phyloP scores from a whole-genome alignment of 2,329 filamentous ascomycete genomes.

The Epichloe brachyelytri region DNA sequence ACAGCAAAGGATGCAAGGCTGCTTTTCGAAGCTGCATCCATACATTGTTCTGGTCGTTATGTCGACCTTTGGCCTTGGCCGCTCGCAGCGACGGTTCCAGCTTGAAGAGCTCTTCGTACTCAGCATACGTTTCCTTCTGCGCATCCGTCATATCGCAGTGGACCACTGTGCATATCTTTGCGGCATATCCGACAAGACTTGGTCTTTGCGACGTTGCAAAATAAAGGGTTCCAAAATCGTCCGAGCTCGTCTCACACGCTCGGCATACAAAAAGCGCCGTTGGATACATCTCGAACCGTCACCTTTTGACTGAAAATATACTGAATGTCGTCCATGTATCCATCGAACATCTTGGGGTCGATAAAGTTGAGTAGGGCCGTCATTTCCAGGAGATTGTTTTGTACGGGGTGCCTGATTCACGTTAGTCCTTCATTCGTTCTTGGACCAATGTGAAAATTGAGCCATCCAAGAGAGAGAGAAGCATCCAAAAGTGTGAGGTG shows the following conservation, averaged over 20 bases:
- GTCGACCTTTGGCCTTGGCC: slow-evolving; percentile 34
- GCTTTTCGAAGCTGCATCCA: slow-evolving; percentile 90
- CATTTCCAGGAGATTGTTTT: slow-evolving; percentile 90
- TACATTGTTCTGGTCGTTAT: slow-evolving; percentile 51
- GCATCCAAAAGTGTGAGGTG: too few relatives aligned
- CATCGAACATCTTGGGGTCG: slow-evolving; percentile 69
- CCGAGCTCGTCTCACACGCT: slow-evolving; percentile 74
- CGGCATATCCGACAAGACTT: slow-evolving; percentile 77
- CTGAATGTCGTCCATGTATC: slow-evolving; percentile 65
- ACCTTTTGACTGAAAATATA: slow-evolving; percentile 88
- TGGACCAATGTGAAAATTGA: neutral
- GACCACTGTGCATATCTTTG: slow-evolving; percentile 60
- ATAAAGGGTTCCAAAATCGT: slow-evolving; percentile 95
- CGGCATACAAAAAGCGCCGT: slow-evolving; percentile 70
- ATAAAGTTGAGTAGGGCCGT: slow-evolving; percentile 88
- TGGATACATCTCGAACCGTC: slow-evolving; percentile 63
- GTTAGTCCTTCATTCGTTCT: slow-evolving; percentile 9
- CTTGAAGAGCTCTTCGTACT: slow-evolving; percentile 50
- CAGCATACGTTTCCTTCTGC: slow-evolving; percentile 63
- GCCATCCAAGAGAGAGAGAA: too few relatives aligned
- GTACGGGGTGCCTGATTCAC: slow-evolving; percentile 60
- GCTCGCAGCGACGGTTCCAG: slow-evolving; percentile 41
- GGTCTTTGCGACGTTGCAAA: slow-evolving; percentile 81
- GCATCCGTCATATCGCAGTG: slow-evolving; percentile 65
- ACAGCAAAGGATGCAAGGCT: slow-evolving; percentile 81